These are phyloP conservation scores for Besnoitia besnoiti DNA, from an alignment of 169 alveolate genomes.

Conservation along the genomic window DNA sequence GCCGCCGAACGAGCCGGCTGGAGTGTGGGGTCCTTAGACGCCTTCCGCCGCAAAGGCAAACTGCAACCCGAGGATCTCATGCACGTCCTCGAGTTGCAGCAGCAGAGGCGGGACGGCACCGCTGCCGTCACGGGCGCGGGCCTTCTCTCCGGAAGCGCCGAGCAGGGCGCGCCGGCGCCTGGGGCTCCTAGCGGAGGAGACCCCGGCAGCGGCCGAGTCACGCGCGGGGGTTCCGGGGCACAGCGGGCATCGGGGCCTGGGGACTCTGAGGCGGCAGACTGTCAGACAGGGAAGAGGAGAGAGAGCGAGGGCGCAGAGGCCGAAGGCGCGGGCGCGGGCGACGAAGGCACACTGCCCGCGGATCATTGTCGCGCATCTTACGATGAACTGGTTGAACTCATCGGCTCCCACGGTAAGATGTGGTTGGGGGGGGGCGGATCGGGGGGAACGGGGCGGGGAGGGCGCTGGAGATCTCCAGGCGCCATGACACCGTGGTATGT, in stretches of 20 bases:
- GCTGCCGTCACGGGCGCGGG: neutral
- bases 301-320: neutral
- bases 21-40: constrained; percentile 68
- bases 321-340: neutral
- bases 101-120: constrained; percentile 26
- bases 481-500: no score
- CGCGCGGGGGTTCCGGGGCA: constrained; percentile 41
- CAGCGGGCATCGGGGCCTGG: neutral
- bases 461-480: no score
- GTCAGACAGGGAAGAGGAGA: neutral
- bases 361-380: constrained; percentile 9
- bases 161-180: constrained; percentile 37
- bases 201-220: constrained; percentile 5
- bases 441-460: neutral
- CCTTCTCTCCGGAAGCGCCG: neutral
- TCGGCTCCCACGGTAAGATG: neutral
- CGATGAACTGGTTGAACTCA: neutral
- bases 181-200: neutral
- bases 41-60: constrained; percentile 64
- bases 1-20: constrained; percentile 63
- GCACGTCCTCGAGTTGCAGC: constrained; percentile 63
- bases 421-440: neutral
- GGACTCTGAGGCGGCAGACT: neutral
- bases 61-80: constrained; percentile 59
- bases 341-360: neutral